Evolutionary conservation across 179 eudicot genomes (phyloP).

Genomic region (Beta lomatogona): DNA sequence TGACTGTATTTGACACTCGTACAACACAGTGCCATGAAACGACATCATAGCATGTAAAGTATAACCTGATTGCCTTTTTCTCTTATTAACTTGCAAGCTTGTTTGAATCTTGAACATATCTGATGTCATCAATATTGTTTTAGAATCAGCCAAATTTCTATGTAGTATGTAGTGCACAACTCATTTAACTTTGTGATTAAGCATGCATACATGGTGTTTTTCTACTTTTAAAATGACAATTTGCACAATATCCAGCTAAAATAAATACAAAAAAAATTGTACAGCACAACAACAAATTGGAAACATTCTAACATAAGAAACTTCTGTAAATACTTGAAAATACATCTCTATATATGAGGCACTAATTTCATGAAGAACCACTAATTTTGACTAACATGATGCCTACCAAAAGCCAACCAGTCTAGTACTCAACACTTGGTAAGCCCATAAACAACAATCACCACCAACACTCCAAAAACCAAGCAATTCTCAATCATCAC

Average conservation of each 20-base stretch:
- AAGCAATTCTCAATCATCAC: constrained; percentile 37
- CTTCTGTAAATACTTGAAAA: not conserved
- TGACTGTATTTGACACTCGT: too few relatives aligned
- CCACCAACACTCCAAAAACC: too few relatives aligned
- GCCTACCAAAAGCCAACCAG: constrained; percentile 14
- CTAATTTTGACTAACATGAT: constrained; percentile 15
- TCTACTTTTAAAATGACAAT: not conserved
- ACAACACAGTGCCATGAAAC: too few relatives aligned
- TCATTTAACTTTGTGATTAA: not conserved
- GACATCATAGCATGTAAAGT: too few relatives aligned
- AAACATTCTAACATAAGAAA: constrained; percentile 14
- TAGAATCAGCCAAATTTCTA: not conserved
- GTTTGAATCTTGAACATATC: not conserved
- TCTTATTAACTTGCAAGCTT: not conserved
- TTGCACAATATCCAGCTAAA: too few relatives aligned
- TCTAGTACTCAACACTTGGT: not conserved
- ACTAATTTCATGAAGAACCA: not conserved
- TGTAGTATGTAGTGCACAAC: not conserved
- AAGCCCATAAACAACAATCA: not conserved
- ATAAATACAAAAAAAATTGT: not conserved
- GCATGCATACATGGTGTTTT: not conserved
- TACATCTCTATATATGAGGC: constrained; percentile 16
- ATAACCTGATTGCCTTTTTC: not conserved
- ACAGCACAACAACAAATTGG: not conserved
- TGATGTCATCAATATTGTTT: not conserved